Percentiles rank a stretch among this genome's conserved stretches.
Conservation (phyloP, 768 basidiomycete species). For the Nevesoporus exiguus region DNA sequence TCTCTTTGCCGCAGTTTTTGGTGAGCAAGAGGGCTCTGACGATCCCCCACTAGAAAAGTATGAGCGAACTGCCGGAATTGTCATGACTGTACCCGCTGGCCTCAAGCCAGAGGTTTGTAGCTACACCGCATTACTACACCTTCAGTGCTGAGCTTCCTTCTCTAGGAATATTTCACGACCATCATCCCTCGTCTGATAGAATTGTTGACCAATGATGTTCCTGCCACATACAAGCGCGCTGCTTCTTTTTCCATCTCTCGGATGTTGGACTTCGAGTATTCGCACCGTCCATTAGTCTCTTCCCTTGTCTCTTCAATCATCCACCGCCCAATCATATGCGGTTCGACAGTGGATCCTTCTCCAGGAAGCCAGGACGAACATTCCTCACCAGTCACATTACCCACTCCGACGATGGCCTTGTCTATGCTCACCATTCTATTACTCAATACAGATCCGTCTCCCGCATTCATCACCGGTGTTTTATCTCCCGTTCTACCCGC, state of each 20-base stretch:
- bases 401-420: conserved; percentile 42
- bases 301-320: conserved; percentile 45
- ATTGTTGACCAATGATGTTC: conserved; percentile 39
- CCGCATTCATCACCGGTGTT: conserved; percentile 56
- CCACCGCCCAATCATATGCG: conserved; percentile 48
- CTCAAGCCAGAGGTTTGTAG: conserved; percentile 51
- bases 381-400: background rate
- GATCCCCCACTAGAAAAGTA: conserved; percentile 64
- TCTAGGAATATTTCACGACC: conserved; percentile 58
- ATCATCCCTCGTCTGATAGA: conserved; percentile 55
- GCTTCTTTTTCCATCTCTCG: conserved; percentile 68
- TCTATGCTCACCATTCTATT: conserved; percentile 53
- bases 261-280: conserved; percentile 44
- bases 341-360: background rate
- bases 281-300: conserved; percentile 16
- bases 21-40: conserved; percentile 51
- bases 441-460: conserved; percentile 77
- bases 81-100: conserved; percentile 59
- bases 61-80: conserved; percentile 63
- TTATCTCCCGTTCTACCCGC: conserved; percentile 66
- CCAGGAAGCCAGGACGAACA: background rate
- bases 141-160: background rate
- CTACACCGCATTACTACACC: background rate
- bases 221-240: conserved; percentile 49
- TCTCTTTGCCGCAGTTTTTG: conserved; percentile 65